Evolutionary conservation across 306 rosid genomes (phyloP), one percentile per base, ranked within the genome.

Genomic region (Inga leiocalycina): DNA sequence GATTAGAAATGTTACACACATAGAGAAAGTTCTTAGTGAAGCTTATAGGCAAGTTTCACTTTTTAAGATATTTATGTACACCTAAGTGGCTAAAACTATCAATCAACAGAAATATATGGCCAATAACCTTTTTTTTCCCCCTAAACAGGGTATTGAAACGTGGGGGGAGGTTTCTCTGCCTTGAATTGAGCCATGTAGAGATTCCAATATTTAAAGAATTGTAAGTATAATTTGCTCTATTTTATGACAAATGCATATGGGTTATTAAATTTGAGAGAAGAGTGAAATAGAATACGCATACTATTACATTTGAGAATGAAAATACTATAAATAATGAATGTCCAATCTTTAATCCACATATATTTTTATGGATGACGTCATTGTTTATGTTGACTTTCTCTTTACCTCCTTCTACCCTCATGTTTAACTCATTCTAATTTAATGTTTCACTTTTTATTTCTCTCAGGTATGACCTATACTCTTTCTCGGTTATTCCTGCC

Each of bases 161-260:
- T 2, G 99, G 99, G 68, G 99, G 98, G 82, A 91, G 99, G 87
- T 94, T 94, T 87, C 93, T 94, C 77, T 96, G 98, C 80, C 99
- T 96, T 82, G 99, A 94, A 88, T 90, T 96, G 84, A 94, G 97
- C 90, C 99, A 94, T 84, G 97, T 94, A 66, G 94, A 84, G 24
- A 78, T 85, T 83, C 99, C 97, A 14, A 37, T 94, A 71, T 90
- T 94, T 80, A 96, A 94, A 87, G 91, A 96, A 56, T 84, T 96
- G 98, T 96, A 89, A 87, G 99, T 85, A 86, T 82, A 65, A 79
- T 85, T 79, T 59, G 8, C 82, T 77, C 59, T 83, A 41, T 32
- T 65, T 75, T 80, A 41, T 80, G 24, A 65, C 67, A 51, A 59
- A 17, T 67, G 73, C 37, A 16, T 57, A 49, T 46, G 41, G 81